Base-by-base conservation (phyloP, 768 basidiomycete genomes). In the Podaxis mareebaensis region DNA sequence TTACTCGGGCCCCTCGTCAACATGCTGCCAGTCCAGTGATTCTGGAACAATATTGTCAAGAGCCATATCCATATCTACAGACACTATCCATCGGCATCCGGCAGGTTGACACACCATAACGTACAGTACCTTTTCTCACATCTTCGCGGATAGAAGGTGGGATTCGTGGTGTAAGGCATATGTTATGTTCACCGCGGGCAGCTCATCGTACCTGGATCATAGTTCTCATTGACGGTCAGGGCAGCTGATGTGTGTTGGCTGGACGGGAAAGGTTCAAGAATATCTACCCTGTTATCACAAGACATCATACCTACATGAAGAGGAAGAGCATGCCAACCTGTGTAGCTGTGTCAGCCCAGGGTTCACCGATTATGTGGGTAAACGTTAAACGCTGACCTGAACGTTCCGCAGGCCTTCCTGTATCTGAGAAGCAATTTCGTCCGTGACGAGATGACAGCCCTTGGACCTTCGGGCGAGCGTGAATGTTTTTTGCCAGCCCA, bases 401-500 rank as follows among this genome's bases (percentile, higher is more conserved):
- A 91, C 83, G 40, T 81, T 83, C 63, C 84, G 77, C 49, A 97
- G 75, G 0, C 92, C 91, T 57, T 89, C 81, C 53, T 82, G 77
- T 61, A 96, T 89, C 48, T 91, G 83, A 2, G 72, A 67, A 22
- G 87, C 66, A 7, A 97, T 81, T 70, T 93, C 90, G 36, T 91
- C 80, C 2, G 94, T 96, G 49, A 97, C 81, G 15, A 97, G 83
- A 76, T 97, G 88, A 68, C 92, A 95, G 4, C 92, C 92, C 72
- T 85, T 83, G 7, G 77, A 69, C 36, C 75, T 75, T 62, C 73
- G 83, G 2, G 79, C 72, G 36, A 94, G 79, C 0, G 83, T 84
- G 68, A 96, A 95, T 4, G 88, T 88, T 73, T 87, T 92, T 73
- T 96, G 95, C 93, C 93, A 96, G 61, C 87, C 91, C 95, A 96